These are phyloP conservation scores for Penicillium argentinense DNA, from an alignment of 495 filamentous ascomycete species.

Conservation along the genomic window DNA sequence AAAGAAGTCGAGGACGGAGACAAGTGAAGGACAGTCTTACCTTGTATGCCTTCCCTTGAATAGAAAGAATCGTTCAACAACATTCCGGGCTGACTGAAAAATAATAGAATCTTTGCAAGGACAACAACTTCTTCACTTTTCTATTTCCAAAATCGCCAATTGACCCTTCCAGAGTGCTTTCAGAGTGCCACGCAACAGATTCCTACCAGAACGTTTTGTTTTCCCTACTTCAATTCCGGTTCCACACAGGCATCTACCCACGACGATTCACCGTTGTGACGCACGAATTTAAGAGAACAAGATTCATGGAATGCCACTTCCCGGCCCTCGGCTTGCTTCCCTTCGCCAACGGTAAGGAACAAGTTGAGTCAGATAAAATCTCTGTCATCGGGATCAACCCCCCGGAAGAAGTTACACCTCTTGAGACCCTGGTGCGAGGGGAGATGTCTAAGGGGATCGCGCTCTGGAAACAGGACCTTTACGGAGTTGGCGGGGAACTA, in stretches of 20 bases:
- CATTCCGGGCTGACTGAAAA: conserved; percentile 4
- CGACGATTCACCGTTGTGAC: conserved; percentile 64
- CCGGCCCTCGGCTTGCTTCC: conserved; percentile 55
- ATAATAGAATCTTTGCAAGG: conserved; percentile 46
- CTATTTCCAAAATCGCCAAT: conserved; percentile 14
- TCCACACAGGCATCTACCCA: conserved; percentile 36
- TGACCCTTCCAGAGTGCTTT: conserved; percentile 33
- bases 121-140: conserved; percentile 43
- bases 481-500: conserved; percentile 40
- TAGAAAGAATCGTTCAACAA: too few relatives aligned
- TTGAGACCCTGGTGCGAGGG: conserved; percentile 40
- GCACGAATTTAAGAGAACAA: conserved; percentile 69
- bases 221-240: conserved; percentile 60
- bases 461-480: conserved; percentile 45
- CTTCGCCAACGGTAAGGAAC: neutral
- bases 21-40: conserved; percentile 71
- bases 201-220: conserved; percentile 79
- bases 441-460: conserved; percentile 44
- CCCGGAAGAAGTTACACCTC: conserved; percentile 52
- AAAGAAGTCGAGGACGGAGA: conserved; percentile 46
- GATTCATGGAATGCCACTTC: conserved; percentile 69
- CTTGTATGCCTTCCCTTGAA: conserved; percentile 34
- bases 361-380: conserved; percentile 37
- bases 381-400: conserved; percentile 69
- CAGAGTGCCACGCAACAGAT: conserved; percentile 71